Evolutionary conservation across 805 yeast genomes (phyloP).

Genomic region (Saccharomycopsis fermentans): DNA sequence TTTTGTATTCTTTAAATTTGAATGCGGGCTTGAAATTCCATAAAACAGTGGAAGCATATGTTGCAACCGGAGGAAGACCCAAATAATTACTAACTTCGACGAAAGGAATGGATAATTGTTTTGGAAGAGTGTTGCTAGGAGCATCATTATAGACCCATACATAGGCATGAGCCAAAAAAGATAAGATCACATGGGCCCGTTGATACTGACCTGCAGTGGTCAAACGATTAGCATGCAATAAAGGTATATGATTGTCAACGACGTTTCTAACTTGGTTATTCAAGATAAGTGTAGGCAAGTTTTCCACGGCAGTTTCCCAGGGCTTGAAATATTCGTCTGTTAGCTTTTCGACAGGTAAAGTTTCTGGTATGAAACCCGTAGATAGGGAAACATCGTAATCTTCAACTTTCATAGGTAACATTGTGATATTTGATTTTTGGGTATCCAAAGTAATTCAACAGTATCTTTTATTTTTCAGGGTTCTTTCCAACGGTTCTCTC

Average conservation of each 20-base stretch:
- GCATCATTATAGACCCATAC: slow-evolving; percentile 66
- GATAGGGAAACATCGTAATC: slow-evolving; percentile 62
- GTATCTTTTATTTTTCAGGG: too few species aligned
- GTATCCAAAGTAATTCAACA: too few species aligned
- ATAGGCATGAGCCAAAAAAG: slow-evolving; percentile 80
- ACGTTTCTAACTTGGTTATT: slow-evolving; percentile 48
- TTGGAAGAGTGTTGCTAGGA: slow-evolving; percentile 57
- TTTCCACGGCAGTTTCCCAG: slow-evolving; percentile 65
- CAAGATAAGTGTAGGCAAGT: slow-evolving; percentile 64
- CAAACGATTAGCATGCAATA: slow-evolving; percentile 40
- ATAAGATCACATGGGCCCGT: slow-evolving; percentile 71
- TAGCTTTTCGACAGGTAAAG: slow-evolving; percentile 49
- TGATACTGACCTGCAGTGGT: slow-evolving; percentile 40
- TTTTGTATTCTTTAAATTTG: slow-evolving; percentile 27
- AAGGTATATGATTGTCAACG: slow-evolving; percentile 53
- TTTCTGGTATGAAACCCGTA: slow-evolving; percentile 73
- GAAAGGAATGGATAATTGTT: slow-evolving; percentile 61
- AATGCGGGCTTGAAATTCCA: slow-evolving; percentile 75
- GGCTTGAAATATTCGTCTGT: slow-evolving; percentile 54
- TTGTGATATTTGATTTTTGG: too few species aligned
- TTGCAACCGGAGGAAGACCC: slow-evolving; percentile 76
- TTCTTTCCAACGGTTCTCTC: too few species aligned
- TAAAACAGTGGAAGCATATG: slow-evolving; percentile 77
- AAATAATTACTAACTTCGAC: slow-evolving; percentile 45
- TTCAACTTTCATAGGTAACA: slow-evolving; percentile 37